Evolutionary conservation across 352 stramenopile species (phyloP).

Genomic region (Phytophthora quininea): DNA sequence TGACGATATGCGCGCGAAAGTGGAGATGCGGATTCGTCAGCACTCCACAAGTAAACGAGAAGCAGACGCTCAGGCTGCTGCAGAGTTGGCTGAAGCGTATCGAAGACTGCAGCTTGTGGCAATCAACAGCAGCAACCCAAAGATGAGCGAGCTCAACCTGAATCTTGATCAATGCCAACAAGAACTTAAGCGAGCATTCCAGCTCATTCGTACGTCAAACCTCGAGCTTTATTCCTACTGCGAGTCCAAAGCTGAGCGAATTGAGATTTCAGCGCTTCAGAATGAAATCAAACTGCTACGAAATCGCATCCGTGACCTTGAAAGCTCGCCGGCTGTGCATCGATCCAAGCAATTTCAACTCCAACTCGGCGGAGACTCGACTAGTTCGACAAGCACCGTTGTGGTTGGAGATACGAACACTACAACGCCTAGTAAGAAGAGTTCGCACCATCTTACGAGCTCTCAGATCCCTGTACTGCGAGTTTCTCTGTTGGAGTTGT

Average conservation of each 20-base stretch:
- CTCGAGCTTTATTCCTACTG: constrained; percentile 70
- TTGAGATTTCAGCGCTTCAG: constrained; percentile 52
- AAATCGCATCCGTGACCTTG: constrained; percentile 39
- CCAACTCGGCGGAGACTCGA: constrained; percentile 16
- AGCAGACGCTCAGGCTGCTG: constrained; percentile 43
- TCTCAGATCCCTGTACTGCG: constrained; percentile 70
- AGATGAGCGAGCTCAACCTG: constrained; percentile 63
- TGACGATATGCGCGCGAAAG: constrained; percentile 80
- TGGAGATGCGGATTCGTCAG: constrained; percentile 70
- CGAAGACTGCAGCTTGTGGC: constrained; percentile 55
- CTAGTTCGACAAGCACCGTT: constrained; percentile 5
- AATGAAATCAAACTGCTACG: constrained; percentile 58
- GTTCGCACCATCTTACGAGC: constrained; percentile 31
- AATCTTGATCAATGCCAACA: constrained; percentile 69
- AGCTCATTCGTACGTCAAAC: constrained; percentile 70
- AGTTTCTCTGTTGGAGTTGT: constrained; percentile 74
- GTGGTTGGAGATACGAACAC: constrained; percentile 19
- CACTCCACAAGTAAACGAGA: constrained; percentile 59
- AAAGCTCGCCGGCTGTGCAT: constrained; percentile 17
- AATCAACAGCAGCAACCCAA: constrained; percentile 49
- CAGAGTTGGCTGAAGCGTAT: constrained; percentile 68
- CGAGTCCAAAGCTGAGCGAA: constrained; percentile 63
- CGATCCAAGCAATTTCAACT: constrained; percentile 17
- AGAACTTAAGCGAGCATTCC: constrained; percentile 69
- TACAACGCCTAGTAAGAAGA: constrained; percentile 9